phyloP scores from a whole-genome alignment of 2,329 filamentous ascomycete species.

The Ophiostoma perfectum region DNA sequence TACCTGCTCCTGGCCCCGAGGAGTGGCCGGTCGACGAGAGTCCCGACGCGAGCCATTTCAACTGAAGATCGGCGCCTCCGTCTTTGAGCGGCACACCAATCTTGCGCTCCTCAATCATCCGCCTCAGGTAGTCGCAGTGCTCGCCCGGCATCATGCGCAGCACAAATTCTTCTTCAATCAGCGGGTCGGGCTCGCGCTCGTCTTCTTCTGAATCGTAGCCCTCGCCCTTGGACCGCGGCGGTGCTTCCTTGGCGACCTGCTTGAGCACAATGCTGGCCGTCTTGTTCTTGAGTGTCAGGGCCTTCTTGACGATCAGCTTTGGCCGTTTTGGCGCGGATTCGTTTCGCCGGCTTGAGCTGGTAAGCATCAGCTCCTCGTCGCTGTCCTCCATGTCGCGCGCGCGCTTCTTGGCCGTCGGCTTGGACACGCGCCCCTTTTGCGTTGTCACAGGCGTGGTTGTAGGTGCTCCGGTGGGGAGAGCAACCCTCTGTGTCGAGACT shows the following conservation, averaged over 20 bases:
- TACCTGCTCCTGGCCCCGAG: background rate
- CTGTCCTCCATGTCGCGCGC: slow-evolving; percentile 51
- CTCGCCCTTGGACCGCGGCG: slow-evolving; percentile 68
- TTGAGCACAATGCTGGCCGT: slow-evolving; percentile 33
- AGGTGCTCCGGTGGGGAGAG: background rate
- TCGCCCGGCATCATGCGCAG: slow-evolving; percentile 81
- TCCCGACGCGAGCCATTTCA: slow-evolving; percentile 65
- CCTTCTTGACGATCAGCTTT: slow-evolving; percentile 43
- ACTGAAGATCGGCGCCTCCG: slow-evolving; percentile 69
- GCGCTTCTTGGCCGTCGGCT: slow-evolving; percentile 59
- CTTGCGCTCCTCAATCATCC: slow-evolving; percentile 68
- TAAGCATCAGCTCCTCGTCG: slow-evolving; percentile 35
- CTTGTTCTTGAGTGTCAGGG: slow-evolving; percentile 29
- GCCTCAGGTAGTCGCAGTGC: slow-evolving; percentile 76
- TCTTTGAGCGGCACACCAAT: slow-evolving; percentile 61
- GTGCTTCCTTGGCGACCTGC: slow-evolving; percentile 51
- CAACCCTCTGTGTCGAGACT: background rate
- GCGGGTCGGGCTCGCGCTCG: slow-evolving; percentile 79
- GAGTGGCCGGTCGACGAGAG: background rate
- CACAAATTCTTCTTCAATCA: slow-evolving; percentile 84
- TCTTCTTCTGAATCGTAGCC: slow-evolving; percentile 96
- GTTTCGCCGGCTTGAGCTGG: background rate
- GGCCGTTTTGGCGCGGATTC: slow-evolving; percentile 44
- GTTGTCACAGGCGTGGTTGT: slow-evolving; percentile 37
- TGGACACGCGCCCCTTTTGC: slow-evolving; percentile 55